Conservation (phyloP, 257 asterid genomes). For the Henckelia pumila region DNA sequence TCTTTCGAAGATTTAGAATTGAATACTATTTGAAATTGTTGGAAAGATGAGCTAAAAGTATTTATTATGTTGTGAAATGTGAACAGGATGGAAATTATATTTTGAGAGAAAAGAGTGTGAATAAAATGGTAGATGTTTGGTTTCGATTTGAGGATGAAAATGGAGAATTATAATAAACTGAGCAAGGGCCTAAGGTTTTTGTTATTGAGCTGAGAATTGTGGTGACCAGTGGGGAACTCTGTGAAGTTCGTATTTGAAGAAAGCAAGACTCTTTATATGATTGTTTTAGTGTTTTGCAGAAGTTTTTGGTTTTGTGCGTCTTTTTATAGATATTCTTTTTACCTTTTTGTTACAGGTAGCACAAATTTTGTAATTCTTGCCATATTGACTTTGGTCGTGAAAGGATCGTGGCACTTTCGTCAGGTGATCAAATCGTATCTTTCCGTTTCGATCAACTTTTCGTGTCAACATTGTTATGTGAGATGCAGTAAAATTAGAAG, state of each 20-base stretch:
- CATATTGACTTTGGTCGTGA: constrained; percentile 67
- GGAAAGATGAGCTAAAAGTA: background rate
- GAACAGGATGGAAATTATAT: background rate
- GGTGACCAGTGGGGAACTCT: background rate
- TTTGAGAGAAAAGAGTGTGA: background rate
- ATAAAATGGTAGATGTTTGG: background rate
- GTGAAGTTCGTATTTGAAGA: constrained; percentile 11
- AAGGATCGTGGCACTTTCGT: constrained; percentile 88
- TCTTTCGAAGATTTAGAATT: background rate
- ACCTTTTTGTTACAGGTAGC: constrained; percentile 53
- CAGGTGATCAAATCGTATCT: constrained; percentile 54
- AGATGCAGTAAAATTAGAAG: constrained; percentile 4
- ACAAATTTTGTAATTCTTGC: constrained; percentile 86
- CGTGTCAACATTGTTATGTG: background rate
- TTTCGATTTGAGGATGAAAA: background rate
- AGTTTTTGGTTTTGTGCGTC: background rate
- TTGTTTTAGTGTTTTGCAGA: background rate
- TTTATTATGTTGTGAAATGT: background rate
- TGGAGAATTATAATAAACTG: background rate
- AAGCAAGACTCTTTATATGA: background rate
- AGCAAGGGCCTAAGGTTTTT: background rate
- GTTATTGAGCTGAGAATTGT: background rate
- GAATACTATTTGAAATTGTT: no score
- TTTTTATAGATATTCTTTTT: constrained; percentile 2
- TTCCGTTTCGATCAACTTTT: constrained; percentile 20